Evolutionary conservation across 441 rosid genomes (phyloP), one percentile per base, ranked within the genome.

Genomic region (Rhodomyrtus psidioides): DNA sequence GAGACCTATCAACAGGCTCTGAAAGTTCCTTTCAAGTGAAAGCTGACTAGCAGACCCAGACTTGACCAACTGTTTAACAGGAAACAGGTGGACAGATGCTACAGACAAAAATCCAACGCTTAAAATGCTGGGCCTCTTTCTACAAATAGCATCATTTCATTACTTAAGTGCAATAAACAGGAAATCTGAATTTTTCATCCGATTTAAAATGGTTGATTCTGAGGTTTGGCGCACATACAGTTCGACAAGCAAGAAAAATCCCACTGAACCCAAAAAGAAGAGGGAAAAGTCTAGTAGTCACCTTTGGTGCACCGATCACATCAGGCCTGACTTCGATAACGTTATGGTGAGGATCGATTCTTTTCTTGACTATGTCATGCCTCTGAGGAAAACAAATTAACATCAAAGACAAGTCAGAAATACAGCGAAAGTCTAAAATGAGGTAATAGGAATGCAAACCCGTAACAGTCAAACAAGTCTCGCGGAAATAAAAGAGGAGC

Each of bases 291-390:
- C 58, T 30, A 53, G 55, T 12, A 82, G 26, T 82, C n/a, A 82
- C 83, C 83, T 82, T 54, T 82, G 83, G 83, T 12, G 83, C 83
- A 82, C 83, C 83, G 1, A 82, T 82, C 58, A 27, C 83, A 34
- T 55, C 83, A 27, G 83, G 83, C 42, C 44, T 82, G 58, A 21
- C 59, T 19, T 82, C 83, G 0, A 82, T 54, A 54, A 82, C 83
- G 54, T 82, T 82, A 12, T 82, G 83, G 12, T 28, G 58, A 49
- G 83, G 3, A 39, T 82, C 83, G 5, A 82, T 82, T 27, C 83
- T 82, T 82, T 82, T 82, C 83, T 82, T 82, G 60, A 82, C n/a
- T 54, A 82, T 82, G 57, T 82, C 83, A 27, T 82, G 83, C 42
- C 58, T 82, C 83, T 82, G 60, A 27, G 39, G n/a, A 70, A 70